Base-by-base conservation (phyloP, 1,139 yeast species). In the Candida tetrigidarum region DNA sequence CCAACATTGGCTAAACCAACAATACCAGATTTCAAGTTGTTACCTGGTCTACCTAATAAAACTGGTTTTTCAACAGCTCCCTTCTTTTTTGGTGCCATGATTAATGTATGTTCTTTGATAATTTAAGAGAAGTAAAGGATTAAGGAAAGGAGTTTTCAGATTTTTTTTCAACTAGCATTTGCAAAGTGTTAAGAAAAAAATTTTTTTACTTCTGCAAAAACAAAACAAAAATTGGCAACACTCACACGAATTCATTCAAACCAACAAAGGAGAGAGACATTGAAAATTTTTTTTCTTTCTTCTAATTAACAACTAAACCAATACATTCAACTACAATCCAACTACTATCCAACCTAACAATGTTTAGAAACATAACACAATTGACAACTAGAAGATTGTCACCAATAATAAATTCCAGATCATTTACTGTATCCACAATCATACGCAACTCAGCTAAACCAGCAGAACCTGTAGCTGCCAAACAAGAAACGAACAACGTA, bases 1-100 rank as follows among this genome's bases (percentile, higher is more conserved):
- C 99, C 99, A 54, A 92, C 96, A 63, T 92, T 92, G 64, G 98
- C 97, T 56, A 92, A 78, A 54, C 98, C 98, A 55, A 93, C 98
- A 62, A 93, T 92, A 70, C 99, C 99, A 46, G 93, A 89, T 69
- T 91, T 92, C 67, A 92, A 80, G 71, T 91, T 92, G 73, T 92
- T 92, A 67, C 97, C 99, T 66, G 99, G 99, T 76, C 99, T 89
- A 57, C 99, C 99, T 60, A 93, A 80, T 53, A 91, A 77, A 62
- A 92, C 76, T 68, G 93, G 95, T 70, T 89, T 87, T 69, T 91
- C 97, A 71, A 83, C 90, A 50, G 51, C 78, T 55, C 75, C 89
- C 74, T 83, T 86, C 81, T 90, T 89, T 83, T 90, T 90, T 81
- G 97, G 97, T 64, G 97, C 96, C 97, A 91, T 91, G 19, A 19